A percentile compares a stretch with the other conserved stretches of the same genome.
Conservation (phyloP, 305 asterid species). For the Ajuga reptans region DNA sequence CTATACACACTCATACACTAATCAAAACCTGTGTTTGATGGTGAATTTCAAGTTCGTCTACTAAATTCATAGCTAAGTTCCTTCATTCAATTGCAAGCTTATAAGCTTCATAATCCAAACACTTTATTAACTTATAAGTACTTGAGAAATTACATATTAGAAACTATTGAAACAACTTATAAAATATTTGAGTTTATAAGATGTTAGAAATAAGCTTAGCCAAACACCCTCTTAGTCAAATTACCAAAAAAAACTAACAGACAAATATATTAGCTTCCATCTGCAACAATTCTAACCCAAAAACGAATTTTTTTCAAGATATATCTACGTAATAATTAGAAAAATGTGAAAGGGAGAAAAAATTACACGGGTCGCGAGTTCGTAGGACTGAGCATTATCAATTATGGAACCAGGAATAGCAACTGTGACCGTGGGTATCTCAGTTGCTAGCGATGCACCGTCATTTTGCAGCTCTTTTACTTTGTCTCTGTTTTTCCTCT, state of each 20-base stretch:
- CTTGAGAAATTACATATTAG: no score
- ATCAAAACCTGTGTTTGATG: no score
- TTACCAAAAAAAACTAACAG: neutral
- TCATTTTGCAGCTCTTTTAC: constrained; percentile 24
- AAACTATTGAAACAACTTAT: no score
- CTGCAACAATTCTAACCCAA: constrained; percentile 3
- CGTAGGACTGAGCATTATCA: constrained; percentile 71
- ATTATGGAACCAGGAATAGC: constrained; percentile 84
- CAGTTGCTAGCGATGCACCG: constrained; percentile 23
- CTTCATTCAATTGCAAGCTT: no score
- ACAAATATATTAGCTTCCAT: neutral
- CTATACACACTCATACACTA: no score
- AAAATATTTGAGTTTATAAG: no score
- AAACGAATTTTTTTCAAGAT: neutral
- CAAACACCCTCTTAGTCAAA: neutral
- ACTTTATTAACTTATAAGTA: no score
- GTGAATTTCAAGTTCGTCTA: no score
- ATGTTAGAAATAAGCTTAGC: no score
- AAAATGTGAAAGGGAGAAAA: neutral
- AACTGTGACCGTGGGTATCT: constrained; percentile 51
- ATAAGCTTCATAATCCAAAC: no score
- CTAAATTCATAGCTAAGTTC: no score
- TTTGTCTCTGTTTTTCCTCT: constrained; percentile 40
- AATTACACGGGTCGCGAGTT: constrained; percentile 75
- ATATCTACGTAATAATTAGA: neutral